phyloP scores from a whole-genome alignment of 2,329 filamentous ascomycete species.

The Septoria linicola region DNA sequence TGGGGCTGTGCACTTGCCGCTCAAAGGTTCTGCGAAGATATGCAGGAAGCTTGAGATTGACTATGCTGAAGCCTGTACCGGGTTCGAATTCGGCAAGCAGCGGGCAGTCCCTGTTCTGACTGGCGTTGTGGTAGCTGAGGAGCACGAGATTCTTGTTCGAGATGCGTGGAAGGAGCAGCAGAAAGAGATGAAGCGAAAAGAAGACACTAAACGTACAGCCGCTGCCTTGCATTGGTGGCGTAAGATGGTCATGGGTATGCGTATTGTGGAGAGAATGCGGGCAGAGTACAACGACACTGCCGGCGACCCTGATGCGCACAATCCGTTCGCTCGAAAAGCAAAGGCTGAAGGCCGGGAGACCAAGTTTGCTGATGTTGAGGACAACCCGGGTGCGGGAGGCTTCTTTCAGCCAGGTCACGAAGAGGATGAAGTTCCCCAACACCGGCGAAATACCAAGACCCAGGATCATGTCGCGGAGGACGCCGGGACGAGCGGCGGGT shows the following conservation, averaged over 20 bases:
- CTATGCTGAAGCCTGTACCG: slow-evolving; percentile 90
- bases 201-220: slow-evolving; percentile 78
- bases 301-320: slow-evolving; percentile 50
- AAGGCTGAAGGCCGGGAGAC: slow-evolving; percentile 28
- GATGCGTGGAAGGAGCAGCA: slow-evolving; percentile 73
- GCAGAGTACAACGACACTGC: slow-evolving; percentile 65
- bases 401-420: slow-evolving; percentile 43
- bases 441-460: slow-evolving; percentile 27
- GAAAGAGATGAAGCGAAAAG: slow-evolving; percentile 73
- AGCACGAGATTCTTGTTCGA: slow-evolving; percentile 71
- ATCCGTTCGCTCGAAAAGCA: slow-evolving; percentile 49
- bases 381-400: slow-evolving; percentile 40
- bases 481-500: slow-evolving; percentile 29
- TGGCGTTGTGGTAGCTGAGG: slow-evolving; percentile 82
- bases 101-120: slow-evolving; percentile 91
- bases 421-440: slow-evolving; percentile 36
- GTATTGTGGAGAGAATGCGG: slow-evolving; percentile 74
- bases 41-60: slow-evolving; percentile 84
- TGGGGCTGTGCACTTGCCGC: slow-evolving; percentile 81
- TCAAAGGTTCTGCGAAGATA: slow-evolving; percentile 71
- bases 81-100: slow-evolving; percentile 93
- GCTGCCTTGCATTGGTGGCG: slow-evolving; percentile 75
- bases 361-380: slow-evolving; percentile 18
- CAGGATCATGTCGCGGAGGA: neutral
- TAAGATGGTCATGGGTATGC: slow-evolving; percentile 80